A percentile compares a stretch with the other conserved stretches of the same genome.
Evolutionary conservation across 23 red algal genomes (phyloP).

Genomic region (Cyanidiococcus yangmingshanensis): DNA sequence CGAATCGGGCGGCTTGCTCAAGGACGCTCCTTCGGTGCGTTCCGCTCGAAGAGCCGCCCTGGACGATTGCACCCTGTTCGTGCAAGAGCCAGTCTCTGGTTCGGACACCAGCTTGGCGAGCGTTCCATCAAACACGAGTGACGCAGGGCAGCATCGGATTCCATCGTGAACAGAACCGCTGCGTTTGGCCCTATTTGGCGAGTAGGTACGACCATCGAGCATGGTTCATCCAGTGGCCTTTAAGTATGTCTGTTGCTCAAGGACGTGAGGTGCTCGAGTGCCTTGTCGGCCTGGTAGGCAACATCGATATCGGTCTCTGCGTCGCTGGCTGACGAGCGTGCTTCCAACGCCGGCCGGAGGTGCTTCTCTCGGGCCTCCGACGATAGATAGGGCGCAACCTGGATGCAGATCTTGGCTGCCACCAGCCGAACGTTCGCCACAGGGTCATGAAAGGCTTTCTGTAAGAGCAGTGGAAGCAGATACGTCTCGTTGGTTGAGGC

Average conservation of each 20-base stretch:
- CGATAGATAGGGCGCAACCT: constrained; percentile 45
- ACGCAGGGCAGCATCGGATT: too few species aligned
- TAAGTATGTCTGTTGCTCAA: background rate
- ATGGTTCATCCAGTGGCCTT: background rate
- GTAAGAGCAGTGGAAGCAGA: constrained; percentile 66
- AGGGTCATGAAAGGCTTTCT: constrained; percentile 70
- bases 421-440: constrained; percentile 91
- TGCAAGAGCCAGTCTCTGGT: too few species aligned
- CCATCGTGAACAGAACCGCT: too few species aligned
- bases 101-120: too few species aligned
- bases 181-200: too few species aligned
- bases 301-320: constrained; percentile 3
- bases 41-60: too few species aligned
- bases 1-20: too few species aligned
- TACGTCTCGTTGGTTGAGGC: constrained; percentile 52
- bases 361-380: constrained; percentile 15
- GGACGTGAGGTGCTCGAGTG: background rate
- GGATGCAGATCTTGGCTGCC: constrained; percentile 72
- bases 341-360: background rate
- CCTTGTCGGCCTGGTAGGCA: constrained; percentile 6
- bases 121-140: too few species aligned
- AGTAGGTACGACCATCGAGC: too few species aligned
- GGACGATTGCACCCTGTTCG: too few species aligned
- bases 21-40: too few species aligned
- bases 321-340: background rate